Percentiles rank a stretch among this genome's conserved stretches.
These are phyloP conservation scores for Pholiota adiposa DNA, from an alignment of 1,284 basidiomycete genomes.

Conservation along the genomic window DNA sequence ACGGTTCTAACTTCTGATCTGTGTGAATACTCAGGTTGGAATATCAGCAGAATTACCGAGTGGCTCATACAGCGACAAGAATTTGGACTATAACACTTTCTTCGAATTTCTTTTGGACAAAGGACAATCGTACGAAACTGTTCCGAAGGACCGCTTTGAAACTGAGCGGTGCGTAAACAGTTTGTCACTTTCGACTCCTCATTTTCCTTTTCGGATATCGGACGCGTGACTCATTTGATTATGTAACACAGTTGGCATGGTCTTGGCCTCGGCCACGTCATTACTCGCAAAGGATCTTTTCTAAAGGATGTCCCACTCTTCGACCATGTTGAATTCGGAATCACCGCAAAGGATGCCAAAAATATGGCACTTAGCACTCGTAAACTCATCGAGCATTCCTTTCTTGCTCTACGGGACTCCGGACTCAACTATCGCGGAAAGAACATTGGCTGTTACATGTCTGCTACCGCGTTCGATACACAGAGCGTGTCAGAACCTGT, in stretches of 20 bases:
- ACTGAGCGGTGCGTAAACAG: not conserved
- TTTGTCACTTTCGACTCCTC: too few species aligned
- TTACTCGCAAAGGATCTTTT: not conserved
- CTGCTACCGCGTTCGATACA: conserved; percentile 2
- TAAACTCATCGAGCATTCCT: conserved; percentile 9
- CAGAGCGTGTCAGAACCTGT: conserved; percentile 29
- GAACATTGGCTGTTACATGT: conserved; percentile 38
- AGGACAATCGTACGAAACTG: not conserved
- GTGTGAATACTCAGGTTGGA: conserved; percentile 19
- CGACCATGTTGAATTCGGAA: conserved; percentile 10
- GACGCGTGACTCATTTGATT: not conserved
- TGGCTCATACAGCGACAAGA: not conserved
- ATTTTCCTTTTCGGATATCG: too few species aligned
- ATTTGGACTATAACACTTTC: conserved; percentile 2
- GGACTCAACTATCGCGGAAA: conserved; percentile 39
- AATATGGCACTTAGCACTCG: conserved; percentile 2
- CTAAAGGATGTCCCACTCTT: conserved; percentile 1
- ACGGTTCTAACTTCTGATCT: not conserved
- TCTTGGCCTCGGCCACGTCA: not conserved
- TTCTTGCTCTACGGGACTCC: conserved; percentile 35
- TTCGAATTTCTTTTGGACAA: conserved; percentile 5
- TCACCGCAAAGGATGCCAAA: conserved; percentile 1
- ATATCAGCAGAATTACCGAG: conserved; percentile 10
- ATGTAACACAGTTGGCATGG: conserved; percentile 1
- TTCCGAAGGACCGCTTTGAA: conserved; percentile 2